Evolutionary conservation across 2,329 filamentous ascomycete species (phyloP), one percentile per base, ranked within the genome.

Genomic region (Aspergillus sp.): DNA sequence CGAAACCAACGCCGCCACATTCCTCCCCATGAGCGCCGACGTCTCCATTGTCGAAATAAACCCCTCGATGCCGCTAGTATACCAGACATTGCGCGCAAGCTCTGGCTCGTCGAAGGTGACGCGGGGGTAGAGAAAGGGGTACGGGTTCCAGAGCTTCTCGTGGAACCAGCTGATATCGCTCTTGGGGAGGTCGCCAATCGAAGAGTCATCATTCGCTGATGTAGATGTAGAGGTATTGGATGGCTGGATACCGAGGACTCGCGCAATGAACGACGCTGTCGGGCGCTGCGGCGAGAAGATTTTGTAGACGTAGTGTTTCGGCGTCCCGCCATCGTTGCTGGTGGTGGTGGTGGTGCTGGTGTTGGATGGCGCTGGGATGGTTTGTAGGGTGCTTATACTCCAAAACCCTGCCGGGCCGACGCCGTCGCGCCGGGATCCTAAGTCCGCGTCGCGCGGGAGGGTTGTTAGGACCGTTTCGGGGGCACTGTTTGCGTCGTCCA

Each of bases 41-140:
- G 91, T 95, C 67, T 98, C 91, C 91, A 98, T 96, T 0, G 86
- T 94, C 7, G 82, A 91, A 45, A 96, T 93, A 55, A 98, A 95
- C 45, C 81, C 81, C 62, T 96, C 89, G 26, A 96, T 93, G 0
- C 71, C 72, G 32, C 68, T 66, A 4, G 74, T 78, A 47, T 80
- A 79, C 71, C 71, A 68, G 8, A 68, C 25, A 30, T 52, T 43
- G 3, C 52, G 51, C 4, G 57, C 78, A 3, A 95, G 55, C 41
- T 79, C 66, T 3, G 80, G 74, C 39, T 91, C 81, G 45, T 95
- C 86, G 56, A 96, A 98, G 0, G 82, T 88, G 0, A 86, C 78
- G 1, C 86, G 74, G 0, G 89, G 89, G n/a, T 78, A 74, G 46
- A 86, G 75, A 41, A 85, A 78, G 0, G 91, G 91, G 56, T 96